These are phyloP conservation scores for Heritiera fomes DNA, from an alignment of 345 rosid species.

Conservation along the genomic window DNA sequence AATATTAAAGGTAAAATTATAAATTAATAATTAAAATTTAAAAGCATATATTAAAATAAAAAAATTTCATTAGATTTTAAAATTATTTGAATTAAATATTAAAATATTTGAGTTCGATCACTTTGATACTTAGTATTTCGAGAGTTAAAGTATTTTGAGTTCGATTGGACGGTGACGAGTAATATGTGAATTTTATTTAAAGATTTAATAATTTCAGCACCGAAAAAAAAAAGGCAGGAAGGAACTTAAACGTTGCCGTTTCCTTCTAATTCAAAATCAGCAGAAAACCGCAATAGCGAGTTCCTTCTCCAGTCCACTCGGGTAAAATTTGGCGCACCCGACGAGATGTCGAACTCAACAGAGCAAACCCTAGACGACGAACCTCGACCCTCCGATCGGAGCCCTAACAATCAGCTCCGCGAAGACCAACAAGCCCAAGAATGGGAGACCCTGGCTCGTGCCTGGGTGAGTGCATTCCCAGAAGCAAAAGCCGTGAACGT, in stretches of 20 bases:
- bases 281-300: background rate
- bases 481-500: conserved; percentile 72
- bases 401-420: conserved; percentile 12
- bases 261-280: background rate
- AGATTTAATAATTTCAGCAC: no score
- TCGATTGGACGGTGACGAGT: no score
- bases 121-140: no score
- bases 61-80: no score
- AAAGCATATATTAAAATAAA: no score
- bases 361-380: conserved; percentile 40
- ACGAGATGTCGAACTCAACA: conserved; percentile 33
- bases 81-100: no score
- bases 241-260: background rate
- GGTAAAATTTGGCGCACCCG: background rate
- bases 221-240: background rate
- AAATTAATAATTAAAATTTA: no score
- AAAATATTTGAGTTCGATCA: no score
- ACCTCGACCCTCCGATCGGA: conserved; percentile 10
- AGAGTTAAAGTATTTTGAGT: no score
- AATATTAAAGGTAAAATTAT: no score
- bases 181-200: no score
- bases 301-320: background rate
- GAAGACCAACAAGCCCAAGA: conserved; percentile 64
- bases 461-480: conserved; percentile 85
- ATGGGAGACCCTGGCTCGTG: conserved; percentile 91